These are phyloP conservation scores for Hyphopichia buzzinii DNA, from an alignment of 1,139 yeast species.

Conservation along the genomic window DNA sequence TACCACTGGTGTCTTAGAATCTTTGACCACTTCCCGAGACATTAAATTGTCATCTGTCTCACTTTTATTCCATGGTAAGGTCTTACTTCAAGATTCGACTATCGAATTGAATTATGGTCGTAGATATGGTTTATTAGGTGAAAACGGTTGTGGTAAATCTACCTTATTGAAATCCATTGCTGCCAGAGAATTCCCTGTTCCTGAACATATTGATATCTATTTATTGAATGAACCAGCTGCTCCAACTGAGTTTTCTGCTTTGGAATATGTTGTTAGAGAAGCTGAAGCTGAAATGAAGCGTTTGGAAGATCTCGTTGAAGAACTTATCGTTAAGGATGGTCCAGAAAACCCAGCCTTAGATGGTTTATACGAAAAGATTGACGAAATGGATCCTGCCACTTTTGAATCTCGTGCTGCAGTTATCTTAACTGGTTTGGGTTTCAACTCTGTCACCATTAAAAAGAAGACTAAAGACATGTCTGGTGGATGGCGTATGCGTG, in stretches of 20 bases:
- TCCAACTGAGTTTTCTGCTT: conserved; percentile 85
- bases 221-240: conserved; percentile 96
- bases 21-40: conserved; percentile 89
- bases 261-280: conserved; percentile 95
- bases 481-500: conserved; percentile 98
- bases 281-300: conserved; percentile 92
- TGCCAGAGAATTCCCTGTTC: conserved; percentile 94
- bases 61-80: conserved; percentile 95
- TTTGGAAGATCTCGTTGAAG: conserved; percentile 89
- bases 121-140: conserved; percentile 95
- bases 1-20: conserved; percentile 93
- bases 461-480: conserved; percentile 97
- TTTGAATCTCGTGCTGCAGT: conserved; percentile 96
- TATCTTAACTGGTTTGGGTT: conserved; percentile 96
- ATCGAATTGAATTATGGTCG: conserved; percentile 96
- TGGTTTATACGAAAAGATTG: conserved; percentile 91
- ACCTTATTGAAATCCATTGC: conserved; percentile 91
- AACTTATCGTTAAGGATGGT: conserved; percentile 84
- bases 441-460: conserved; percentile 76
- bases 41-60: conserved; percentile 87
- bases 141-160: conserved; percentile 98
- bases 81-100: conserved; percentile 84
- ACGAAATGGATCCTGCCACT: conserved; percentile 92
- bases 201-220: conserved; percentile 87
- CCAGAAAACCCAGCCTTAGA: conserved; percentile 89